Evolutionary conservation across 2,329 filamentous ascomycete genomes (phyloP).

Genomic region (Scleromitrula shiraiana): DNA sequence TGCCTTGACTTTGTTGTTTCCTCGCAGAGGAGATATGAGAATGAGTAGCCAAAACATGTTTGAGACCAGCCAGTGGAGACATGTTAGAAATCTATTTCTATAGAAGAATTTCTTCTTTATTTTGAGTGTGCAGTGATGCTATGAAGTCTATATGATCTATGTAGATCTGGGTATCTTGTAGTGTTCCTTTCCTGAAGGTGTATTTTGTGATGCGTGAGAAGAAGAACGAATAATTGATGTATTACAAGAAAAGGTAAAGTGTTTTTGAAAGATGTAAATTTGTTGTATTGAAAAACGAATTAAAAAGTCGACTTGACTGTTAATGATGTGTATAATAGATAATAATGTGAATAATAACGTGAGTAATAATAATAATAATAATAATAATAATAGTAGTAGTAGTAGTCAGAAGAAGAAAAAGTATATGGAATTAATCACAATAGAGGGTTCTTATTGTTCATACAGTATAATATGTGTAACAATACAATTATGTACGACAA

Average conservation of each 20-base stretch:
- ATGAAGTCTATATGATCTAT: slow-evolving; percentile 2
- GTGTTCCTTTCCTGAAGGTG: background rate
- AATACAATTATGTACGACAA: background rate
- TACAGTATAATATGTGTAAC: background rate
- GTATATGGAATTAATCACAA: background rate
- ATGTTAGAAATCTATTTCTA: slow-evolving; percentile 24
- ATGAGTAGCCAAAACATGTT: slow-evolving; percentile 24
- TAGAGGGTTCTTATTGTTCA: slow-evolving; percentile 8
- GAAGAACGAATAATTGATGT: background rate
- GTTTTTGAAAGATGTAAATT: background rate
- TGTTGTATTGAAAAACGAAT: background rate
- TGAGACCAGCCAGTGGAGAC: slow-evolving; percentile 28
- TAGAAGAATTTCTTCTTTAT: background rate
- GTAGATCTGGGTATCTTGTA: background rate
- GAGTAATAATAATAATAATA: background rate
- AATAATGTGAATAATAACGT: slow-evolving; percentile 3
- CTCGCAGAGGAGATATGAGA: slow-evolving; percentile 29
- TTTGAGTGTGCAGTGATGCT: background rate
- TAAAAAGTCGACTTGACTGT: slow-evolving; percentile 7
- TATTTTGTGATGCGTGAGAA: background rate
- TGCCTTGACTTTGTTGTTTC: slow-evolving; percentile 20
- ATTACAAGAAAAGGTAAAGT: background rate
- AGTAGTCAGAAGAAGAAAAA: too few species aligned
- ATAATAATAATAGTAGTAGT: too few species aligned
- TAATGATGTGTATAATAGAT: background rate